A percentile compares a stretch with the other conserved stretches of the same genome.
Conservation (phyloP, 371 early-diverging fungal species). For the Mortierella polycephala region DNA sequence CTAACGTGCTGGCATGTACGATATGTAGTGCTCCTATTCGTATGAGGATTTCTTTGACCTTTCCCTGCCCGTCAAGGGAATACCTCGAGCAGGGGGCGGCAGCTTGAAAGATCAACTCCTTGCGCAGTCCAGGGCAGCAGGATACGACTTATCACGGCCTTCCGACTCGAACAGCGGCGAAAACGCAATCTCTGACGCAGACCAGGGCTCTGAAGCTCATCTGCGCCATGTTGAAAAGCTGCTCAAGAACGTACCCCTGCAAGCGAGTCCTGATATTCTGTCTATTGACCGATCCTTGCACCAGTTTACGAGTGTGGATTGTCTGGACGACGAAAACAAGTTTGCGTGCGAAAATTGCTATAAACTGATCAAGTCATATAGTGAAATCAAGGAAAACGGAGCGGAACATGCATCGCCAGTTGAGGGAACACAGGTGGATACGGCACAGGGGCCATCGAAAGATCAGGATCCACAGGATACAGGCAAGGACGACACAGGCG, state of each 20-base stretch:
- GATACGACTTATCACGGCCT: too few species aligned
- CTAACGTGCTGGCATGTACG: not conserved
- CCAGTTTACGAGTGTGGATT: conserved; percentile 48
- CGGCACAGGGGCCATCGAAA: too few species aligned
- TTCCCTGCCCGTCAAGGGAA: conserved; percentile 33
- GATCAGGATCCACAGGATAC: conserved; percentile 10
- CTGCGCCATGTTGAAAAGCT: conserved; percentile 36
- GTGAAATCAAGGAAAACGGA: conserved; percentile 1
- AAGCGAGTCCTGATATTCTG: conserved; percentile 12
- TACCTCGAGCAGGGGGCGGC: conserved; percentile 7
- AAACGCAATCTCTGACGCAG: conserved; percentile 8
- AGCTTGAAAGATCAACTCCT: conserved; percentile 26
- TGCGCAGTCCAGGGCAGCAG: conserved; percentile 14
- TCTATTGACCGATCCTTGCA: conserved; percentile 43
- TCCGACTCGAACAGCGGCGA: too few species aligned
- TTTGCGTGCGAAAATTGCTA: conserved; percentile 54
- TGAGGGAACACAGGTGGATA: too few species aligned
- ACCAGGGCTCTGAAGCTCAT: conserved; percentile 37
- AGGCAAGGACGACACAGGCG: too few species aligned
- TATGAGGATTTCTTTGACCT: conserved; percentile 44
- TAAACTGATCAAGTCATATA: conserved; percentile 9
- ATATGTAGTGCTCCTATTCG: conserved; percentile 35
- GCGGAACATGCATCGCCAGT: conserved; percentile 12
- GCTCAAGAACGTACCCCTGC: conserved; percentile 24
- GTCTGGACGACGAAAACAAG: conserved; percentile 41